Base-by-base conservation (phyloP, 208 protist species). In the Leptomonas seymouri region DNA sequence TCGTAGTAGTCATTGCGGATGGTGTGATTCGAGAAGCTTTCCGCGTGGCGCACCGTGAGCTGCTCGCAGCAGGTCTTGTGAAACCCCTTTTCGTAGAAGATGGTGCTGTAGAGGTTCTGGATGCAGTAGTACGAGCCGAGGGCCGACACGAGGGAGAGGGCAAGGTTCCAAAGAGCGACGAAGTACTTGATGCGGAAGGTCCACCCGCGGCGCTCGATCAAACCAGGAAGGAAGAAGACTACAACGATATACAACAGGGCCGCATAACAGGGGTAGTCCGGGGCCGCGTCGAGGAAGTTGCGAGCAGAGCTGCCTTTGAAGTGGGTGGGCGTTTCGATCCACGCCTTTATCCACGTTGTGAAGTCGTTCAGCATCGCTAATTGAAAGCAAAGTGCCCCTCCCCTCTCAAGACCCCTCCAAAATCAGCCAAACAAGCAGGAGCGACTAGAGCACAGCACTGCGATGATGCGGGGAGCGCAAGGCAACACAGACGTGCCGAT, bases 151-250 rank as follows among this genome's bases (percentile, higher is more conserved):
- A 87, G 56, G 16, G 87, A 82, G 49, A 97, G 80, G 21, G 75
- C 21, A 20, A 91, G 71, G 65, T 97, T 97, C 93, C 93, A 97
- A 25, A 82, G 0, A 30, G 83, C 66, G 16, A 71, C 66, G 21
- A 63, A 25, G 25, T 64, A 71, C 36, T 69, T 71, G 23, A 82
- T 67, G 45, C 54, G 45, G 55, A 68, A 74, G 34, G 64, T 71
- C 27, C 84, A 76, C 15, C 54, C 23, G 5, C 85, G 83, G 23
- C 82, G 45, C 66, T 86, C 67, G 78, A 97, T 95, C 16, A 85
- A 65, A 23, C 68, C n/a, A 5, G 76, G 78, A 0, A 82, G 77
- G 46, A 80, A 86, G 39, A 87, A 76, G n/a, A 95, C 74, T 51
- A 86, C 57, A 15, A 76, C 20, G 12, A 90, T 30, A 75, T 93